These are phyloP conservation scores for Candolleomyces eurysporus DNA, from an alignment of 768 basidiomycete genomes.

Conservation along the genomic window DNA sequence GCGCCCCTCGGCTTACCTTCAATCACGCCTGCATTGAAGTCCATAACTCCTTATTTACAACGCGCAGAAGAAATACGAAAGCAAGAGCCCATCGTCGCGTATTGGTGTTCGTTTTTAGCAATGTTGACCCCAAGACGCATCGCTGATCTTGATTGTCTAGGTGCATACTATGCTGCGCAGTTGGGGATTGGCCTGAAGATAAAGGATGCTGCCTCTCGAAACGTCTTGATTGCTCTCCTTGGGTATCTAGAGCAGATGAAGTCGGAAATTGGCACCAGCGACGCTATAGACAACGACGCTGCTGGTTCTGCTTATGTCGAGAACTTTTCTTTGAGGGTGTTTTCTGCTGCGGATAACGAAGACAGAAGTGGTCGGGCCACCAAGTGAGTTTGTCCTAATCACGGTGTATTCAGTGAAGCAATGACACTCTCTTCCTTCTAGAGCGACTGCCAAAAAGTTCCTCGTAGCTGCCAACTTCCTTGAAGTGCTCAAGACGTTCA, in stretches of 20 bases:
- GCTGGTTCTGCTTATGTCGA: conserved; percentile 89
- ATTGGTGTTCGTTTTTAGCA: conserved; percentile 34
- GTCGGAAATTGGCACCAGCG: conserved; percentile 64
- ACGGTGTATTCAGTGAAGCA: neutral
- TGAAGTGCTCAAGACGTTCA: conserved; percentile 81
- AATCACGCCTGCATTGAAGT: conserved; percentile 57
- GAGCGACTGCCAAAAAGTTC: conserved; percentile 91
- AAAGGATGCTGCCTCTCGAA: conserved; percentile 61
- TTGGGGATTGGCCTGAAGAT: conserved; percentile 75
- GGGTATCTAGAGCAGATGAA: conserved; percentile 82
- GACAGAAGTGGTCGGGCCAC: conserved; percentile 77
- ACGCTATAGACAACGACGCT: conserved; percentile 79
- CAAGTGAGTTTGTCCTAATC: conserved; percentile 44
- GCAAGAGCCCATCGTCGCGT: conserved; percentile 75
- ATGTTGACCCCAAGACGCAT: neutral
- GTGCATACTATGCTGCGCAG: conserved; percentile 90
- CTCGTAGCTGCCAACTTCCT: conserved; percentile 93
- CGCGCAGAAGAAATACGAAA: conserved; percentile 83
- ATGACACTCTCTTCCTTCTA: conserved; percentile 27
- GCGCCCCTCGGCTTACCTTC: conserved; percentile 56
- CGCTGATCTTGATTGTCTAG: conserved; percentile 36
- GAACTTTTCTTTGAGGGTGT: conserved; percentile 93
- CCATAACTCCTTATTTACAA: conserved; percentile 78
- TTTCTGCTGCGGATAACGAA: conserved; percentile 85
- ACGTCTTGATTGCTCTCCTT: conserved; percentile 72